Percentiles rank a stretch among this genome's conserved stretches.
phyloP scores from a whole-genome alignment of 108 stramenopile genomes.

The Fragilaria crotonensis region DNA sequence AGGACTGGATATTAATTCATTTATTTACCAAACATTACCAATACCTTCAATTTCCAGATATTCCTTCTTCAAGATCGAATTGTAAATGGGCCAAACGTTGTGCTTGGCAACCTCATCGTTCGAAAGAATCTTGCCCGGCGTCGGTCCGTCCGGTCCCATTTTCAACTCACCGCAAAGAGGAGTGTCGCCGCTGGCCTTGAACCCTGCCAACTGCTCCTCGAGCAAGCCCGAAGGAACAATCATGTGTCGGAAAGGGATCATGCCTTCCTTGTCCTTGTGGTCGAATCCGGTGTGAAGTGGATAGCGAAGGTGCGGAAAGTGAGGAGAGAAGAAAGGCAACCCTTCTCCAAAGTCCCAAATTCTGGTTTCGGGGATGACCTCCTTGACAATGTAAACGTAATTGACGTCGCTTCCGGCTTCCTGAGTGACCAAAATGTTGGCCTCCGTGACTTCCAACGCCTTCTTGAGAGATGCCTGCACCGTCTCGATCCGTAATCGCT shows the following conservation, averaged over 20 bases:
- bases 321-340: constrained; percentile 74
- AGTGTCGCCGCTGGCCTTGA: constrained; percentile 49
- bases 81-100: constrained; percentile 55
- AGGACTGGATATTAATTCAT: neutral
- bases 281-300: constrained; percentile 86
- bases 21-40: constrained; percentile 70
- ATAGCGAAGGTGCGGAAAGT: constrained; percentile 79
- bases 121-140: constrained; percentile 51
- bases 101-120: constrained; percentile 70
- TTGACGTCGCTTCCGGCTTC: constrained; percentile 81
- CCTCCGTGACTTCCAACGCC: constrained; percentile 72
- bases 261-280: constrained; percentile 72
- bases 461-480: constrained; percentile 54
- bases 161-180: constrained; percentile 64
- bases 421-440: constrained; percentile 73
- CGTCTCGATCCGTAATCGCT: constrained; percentile 54
- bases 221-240: constrained; percentile 51
- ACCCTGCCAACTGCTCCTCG: constrained; percentile 31
- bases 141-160: constrained; percentile 49
- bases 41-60: constrained; percentile 74
- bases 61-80: constrained; percentile 67
- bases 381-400: constrained; percentile 59
- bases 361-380: constrained; percentile 72
- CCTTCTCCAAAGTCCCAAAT: constrained; percentile 74
- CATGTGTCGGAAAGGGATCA: constrained; percentile 64